Base-by-base conservation (phyloP, 352 stramenopile species). In the Blastocystis hominis region DNA sequence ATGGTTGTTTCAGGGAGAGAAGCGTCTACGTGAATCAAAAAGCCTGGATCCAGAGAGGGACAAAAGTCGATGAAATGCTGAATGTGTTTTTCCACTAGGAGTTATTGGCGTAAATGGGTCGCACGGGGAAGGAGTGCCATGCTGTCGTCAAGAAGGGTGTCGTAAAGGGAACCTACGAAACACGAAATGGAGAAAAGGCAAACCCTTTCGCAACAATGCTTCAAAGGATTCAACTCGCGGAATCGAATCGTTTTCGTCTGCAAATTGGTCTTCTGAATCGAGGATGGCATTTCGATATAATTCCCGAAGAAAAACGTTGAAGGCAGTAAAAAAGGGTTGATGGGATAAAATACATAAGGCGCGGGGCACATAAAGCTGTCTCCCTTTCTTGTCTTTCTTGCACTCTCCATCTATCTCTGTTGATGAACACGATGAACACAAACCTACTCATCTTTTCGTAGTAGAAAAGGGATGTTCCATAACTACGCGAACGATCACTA, bases 231-330 rank as follows among this genome's bases (percentile, higher is more conserved):
- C 63, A 38, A 76, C 59, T 24, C 61, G 50, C 38, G 76, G 63
- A 77, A 72, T 72, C 5, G 40, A 7, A 6, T 24, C 62, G 9
- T 68, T 34, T 13, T 86, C 76, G 44, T 86, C 76, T 47, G 59
- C 76, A 86, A 86, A 64, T 24, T 17, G 46, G 42, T 76, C 76
- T 42, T 86, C 76, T 10, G 59, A 59, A 40, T 86, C 59, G 40
- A 86, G 20, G 66, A 86, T 62, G 13, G 59, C 40, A 10, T 77
- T 77, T 47, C 76, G 55, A 53, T 86, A 86, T 4, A 86, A 36
- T 54, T 86, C 76, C 46, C 76, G 59, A 56, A 86, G 63, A 79
- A 86, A 86, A 34, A 86, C 76, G 79, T 77, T 76, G 53, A 86
- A 86, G 34, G 53, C 76, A 47, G 76, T 79, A 53, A 86, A 86